These are phyloP conservation scores for Podila clonocystis DNA, from an alignment of 192 early-diverging fungal species.

Conservation along the genomic window DNA sequence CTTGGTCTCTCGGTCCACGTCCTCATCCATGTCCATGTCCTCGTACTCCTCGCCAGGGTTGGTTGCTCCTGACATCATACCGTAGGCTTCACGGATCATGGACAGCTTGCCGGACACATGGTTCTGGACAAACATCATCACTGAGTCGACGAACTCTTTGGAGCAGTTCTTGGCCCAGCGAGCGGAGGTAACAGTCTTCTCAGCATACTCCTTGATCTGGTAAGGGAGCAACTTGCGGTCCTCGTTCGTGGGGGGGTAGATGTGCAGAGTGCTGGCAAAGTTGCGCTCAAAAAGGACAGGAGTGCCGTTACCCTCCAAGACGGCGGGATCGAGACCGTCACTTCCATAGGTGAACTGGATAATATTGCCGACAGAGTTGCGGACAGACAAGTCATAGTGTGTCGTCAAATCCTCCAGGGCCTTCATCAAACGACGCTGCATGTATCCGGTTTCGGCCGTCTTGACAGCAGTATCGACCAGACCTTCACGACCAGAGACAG, in stretches of 20 bases:
- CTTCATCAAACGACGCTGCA: slow-evolving; percentile 97
- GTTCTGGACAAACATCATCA: slow-evolving; percentile 67
- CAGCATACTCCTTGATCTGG: slow-evolving; percentile 66
- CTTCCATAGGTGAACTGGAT: slow-evolving; percentile 97
- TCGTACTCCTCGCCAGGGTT: slow-evolving; percentile 65
- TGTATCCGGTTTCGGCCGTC: slow-evolving; percentile 99
- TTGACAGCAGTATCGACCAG: slow-evolving; percentile 99
- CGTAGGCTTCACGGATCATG: slow-evolving; percentile 61
- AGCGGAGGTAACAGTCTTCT: slow-evolving; percentile 57
- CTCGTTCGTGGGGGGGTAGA: slow-evolving; percentile 17
- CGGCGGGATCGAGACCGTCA: slow-evolving; percentile 95
- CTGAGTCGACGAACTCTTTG: slow-evolving; percentile 67
- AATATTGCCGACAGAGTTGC: slow-evolving; percentile 89
- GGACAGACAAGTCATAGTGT: slow-evolving; percentile 96
- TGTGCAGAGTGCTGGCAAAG: slow-evolving; percentile 57
- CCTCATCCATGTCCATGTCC: slow-evolving; percentile 63
- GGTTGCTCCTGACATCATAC: slow-evolving; percentile 58
- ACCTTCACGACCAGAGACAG: slow-evolving; percentile 99
- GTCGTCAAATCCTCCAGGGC: slow-evolving; percentile 95
- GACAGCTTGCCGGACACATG: slow-evolving; percentile 67
- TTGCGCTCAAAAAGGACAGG: slow-evolving; percentile 92
- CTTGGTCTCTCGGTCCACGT: slow-evolving; percentile 51
- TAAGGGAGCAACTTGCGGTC: slow-evolving; percentile 67
- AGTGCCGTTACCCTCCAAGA: slow-evolving; percentile 87
- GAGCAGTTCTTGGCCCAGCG: slow-evolving; percentile 67